phyloP scores from a whole-genome alignment of 306 rosid species.

The Styphnolobium japonicum region DNA sequence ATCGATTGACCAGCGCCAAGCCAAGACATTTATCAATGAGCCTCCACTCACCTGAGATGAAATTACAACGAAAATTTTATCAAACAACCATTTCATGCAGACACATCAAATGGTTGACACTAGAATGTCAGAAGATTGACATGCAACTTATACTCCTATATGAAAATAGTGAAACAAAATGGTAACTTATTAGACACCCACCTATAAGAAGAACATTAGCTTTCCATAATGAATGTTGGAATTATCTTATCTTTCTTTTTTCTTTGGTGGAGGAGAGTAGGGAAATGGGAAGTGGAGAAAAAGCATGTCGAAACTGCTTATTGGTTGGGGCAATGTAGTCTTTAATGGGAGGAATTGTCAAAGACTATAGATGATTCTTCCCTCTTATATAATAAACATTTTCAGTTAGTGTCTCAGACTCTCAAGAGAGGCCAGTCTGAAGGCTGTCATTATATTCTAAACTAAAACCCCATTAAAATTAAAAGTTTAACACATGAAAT shows the following conservation, averaged over 20 bases:
- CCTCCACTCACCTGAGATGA: constrained; percentile 85
- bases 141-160: neutral
- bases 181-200: neutral
- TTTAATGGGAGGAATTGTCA: neutral
- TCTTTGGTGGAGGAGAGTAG: neutral
- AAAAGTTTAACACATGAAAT: neutral
- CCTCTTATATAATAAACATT: neutral
- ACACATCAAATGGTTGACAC: neutral
- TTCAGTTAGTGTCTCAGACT: neutral
- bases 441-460: neutral
- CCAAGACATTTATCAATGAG: constrained; percentile 71
- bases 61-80: constrained; percentile 14
- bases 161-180: neutral
- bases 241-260: neutral
- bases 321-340: neutral
- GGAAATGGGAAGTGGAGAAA: neutral
- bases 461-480: neutral
- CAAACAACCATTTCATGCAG: neutral
- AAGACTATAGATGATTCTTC: neutral
- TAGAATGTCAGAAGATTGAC: constrained; percentile 12
- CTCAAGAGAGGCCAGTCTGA: neutral
- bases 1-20: constrained; percentile 71
- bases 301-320: neutral
- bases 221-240: neutral
- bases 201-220: neutral